A percentile compares a stretch with the other conserved stretches of the same genome.
Evolutionary conservation across 768 basidiomycete genomes (phyloP).

Genomic region (Mycena leptocephala): DNA sequence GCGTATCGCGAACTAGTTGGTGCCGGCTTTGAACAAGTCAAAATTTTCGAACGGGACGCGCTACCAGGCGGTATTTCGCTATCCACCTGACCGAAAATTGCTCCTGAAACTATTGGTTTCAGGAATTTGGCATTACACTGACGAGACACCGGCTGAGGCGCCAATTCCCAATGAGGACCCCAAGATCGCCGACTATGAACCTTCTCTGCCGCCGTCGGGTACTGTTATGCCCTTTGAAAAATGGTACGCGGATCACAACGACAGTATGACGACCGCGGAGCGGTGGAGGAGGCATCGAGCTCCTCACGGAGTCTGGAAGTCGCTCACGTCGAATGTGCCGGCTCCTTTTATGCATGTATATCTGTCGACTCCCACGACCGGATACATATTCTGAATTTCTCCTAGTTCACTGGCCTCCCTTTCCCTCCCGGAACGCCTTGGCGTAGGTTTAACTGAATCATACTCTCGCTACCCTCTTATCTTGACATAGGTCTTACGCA

Average conservation of each 20-base stretch:
- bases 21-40: slow-evolving; percentile 48
- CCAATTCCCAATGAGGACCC: slow-evolving; percentile 54
- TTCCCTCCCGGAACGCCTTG: slow-evolving; percentile 53
- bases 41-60: slow-evolving; percentile 48
- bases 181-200: slow-evolving; percentile 51
- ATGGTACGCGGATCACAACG: slow-evolving; percentile 28
- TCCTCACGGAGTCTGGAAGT: slow-evolving; percentile 57
- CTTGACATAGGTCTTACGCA: slow-evolving; percentile 50
- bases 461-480: neutral
- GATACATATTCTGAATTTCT: slow-evolving; percentile 29
- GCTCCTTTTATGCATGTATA: slow-evolving; percentile 52
- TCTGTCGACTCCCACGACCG: neutral
- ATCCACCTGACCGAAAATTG: too few species aligned
- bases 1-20: slow-evolving; percentile 53
- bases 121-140: slow-evolving; percentile 62
- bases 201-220: slow-evolving; percentile 52
- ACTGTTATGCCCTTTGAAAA: slow-evolving; percentile 48
- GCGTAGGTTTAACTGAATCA: slow-evolving; percentile 42
- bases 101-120: too few species aligned
- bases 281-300: slow-evolving; percentile 50
- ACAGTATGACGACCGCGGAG: slow-evolving; percentile 36
- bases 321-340: slow-evolving; percentile 53
- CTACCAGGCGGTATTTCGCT: slow-evolving; percentile 57
- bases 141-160: slow-evolving; percentile 51
- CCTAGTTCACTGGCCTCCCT: slow-evolving; percentile 50